Base-by-base conservation (phyloP, 805 yeast genomes). In the Candida boidinii region DNA sequence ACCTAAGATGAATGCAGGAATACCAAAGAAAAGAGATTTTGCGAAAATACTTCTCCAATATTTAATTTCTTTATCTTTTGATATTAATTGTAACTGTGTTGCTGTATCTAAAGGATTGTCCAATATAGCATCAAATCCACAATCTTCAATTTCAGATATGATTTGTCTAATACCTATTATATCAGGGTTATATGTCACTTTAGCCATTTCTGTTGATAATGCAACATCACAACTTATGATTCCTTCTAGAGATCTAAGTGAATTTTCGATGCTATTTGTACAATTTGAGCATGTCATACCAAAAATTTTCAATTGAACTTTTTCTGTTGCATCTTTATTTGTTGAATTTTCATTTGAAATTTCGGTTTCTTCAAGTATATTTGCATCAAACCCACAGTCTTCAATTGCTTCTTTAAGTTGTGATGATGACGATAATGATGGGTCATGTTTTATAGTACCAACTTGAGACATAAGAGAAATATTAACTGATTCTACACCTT, bases 381-480 rank as follows among this genome's bases (percentile, higher is more conserved):
- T 23, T n/a, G 79, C 83, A 19, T 66, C 70, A 40, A 78, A 65
- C 3, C 76, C 76, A 9, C 62, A 48, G 21, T 64, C 66, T 29
- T 62, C 63, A 23, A 85, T 57, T 3, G 60, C 56, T 12, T 66
- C 63, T 11, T 79, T 64, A n/a, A n/a, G n/a, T n/a, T n/a, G n/a
- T n/a, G n/a, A 85, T 50, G 10, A 17, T 7, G 4, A 33, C 56
- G 2, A 49, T 39, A 0, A 62, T 33, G 2, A 66, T 45, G 1
- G 34, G 22, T 2, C 56, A 48, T 79, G 87, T 8, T 48, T 51
- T 3, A 85, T 69, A 13, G 57, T 48, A 2, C 88, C 95, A 30
- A 74, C 72, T 43, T 83, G 92, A 0, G 95, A 84, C 4, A 84
- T 58, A 20, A 85, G 65, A 1, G 95, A 81, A 1, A 88, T 84